Conservation (phyloP, 2,329 filamentous ascomycete genomes). For the Penicillium corylophilum region DNA sequence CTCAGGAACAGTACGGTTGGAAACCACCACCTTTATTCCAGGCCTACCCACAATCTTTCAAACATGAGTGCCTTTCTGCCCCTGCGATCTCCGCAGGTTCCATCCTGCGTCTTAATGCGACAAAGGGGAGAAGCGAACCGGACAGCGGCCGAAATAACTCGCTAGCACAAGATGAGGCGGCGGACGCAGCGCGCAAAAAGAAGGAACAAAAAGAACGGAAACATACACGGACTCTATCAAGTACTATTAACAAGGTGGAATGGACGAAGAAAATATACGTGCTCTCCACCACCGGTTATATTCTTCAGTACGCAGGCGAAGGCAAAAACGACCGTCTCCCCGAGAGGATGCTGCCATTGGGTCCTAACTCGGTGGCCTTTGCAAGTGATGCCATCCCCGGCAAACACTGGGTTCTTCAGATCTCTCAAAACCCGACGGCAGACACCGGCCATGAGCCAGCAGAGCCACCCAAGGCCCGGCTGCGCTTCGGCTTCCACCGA, state of each 20-base stretch:
- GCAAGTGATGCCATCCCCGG: slow-evolving; percentile 51
- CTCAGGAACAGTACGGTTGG: slow-evolving; percentile 48
- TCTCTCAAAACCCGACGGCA: slow-evolving; percentile 40
- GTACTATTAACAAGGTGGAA: slow-evolving; percentile 39
- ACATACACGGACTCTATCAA: slow-evolving; percentile 38
- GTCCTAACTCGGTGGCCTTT: slow-evolving; percentile 48
- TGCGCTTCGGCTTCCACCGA: slow-evolving; percentile 42
- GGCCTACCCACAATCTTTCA: slow-evolving; percentile 79
- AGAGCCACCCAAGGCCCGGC: slow-evolving; percentile 36
- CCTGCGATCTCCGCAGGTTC: slow-evolving; percentile 67
- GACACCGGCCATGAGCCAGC: slow-evolving; percentile 23
- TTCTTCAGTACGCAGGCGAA: slow-evolving; percentile 48
- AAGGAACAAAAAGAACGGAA: slow-evolving; percentile 37
- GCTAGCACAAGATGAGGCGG: slow-evolving; percentile 17
- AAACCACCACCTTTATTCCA: slow-evolving; percentile 77
- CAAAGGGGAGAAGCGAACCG: slow-evolving; percentile 21
- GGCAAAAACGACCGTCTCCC: slow-evolving; percentile 48
- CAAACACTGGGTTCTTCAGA: slow-evolving; percentile 49
- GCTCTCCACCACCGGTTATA: slow-evolving; percentile 44
- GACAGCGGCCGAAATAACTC: slow-evolving; percentile 15
- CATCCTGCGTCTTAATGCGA: slow-evolving; percentile 58
- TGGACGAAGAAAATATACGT: slow-evolving; percentile 49
- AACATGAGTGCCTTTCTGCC: slow-evolving; percentile 68
- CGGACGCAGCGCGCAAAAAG: slow-evolving; percentile 29
- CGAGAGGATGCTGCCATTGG: slow-evolving; percentile 49